These are phyloP conservation scores for Smittium culicis DNA, from an alignment of 371 early-diverging fungal genomes.

Conservation along the genomic window DNA sequence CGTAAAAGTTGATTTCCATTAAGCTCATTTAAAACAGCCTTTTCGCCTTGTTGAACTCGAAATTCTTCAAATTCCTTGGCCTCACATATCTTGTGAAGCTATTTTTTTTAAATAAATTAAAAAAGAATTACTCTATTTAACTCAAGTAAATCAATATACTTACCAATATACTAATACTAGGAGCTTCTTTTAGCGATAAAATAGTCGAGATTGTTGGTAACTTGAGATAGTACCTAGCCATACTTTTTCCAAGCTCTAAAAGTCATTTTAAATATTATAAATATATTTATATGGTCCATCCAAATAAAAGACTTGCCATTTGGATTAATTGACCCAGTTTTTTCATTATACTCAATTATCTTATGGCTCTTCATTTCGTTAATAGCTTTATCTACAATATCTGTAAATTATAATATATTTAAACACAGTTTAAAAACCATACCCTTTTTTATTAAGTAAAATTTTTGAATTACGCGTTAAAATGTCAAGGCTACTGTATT, in stretches of 20 bases:
- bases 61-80: slow-evolving; percentile 10
- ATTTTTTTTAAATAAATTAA: background rate
- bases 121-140: background rate
- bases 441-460: too few species aligned
- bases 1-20: slow-evolving; percentile 2
- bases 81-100: slow-evolving; percentile 1
- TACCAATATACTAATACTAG: background rate
- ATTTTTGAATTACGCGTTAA: too few species aligned
- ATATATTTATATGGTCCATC: background rate
- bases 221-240: slow-evolving; percentile 11
- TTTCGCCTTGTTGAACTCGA: slow-evolving; percentile 8
- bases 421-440: too few species aligned
- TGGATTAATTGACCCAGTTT: background rate
- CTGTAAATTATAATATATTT: background rate
- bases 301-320: background rate
- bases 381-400: background rate
- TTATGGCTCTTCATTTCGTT: background rate
- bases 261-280: background rate
- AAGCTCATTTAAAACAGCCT: slow-evolving; percentile 4
- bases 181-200: background rate
- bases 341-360: background rate
- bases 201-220: background rate
- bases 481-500: too few species aligned
- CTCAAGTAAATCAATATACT: background rate
- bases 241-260: slow-evolving; percentile 11